Conservation (phyloP, 2,329 filamentous ascomycete genomes). For the Penicillium sp. region DNA sequence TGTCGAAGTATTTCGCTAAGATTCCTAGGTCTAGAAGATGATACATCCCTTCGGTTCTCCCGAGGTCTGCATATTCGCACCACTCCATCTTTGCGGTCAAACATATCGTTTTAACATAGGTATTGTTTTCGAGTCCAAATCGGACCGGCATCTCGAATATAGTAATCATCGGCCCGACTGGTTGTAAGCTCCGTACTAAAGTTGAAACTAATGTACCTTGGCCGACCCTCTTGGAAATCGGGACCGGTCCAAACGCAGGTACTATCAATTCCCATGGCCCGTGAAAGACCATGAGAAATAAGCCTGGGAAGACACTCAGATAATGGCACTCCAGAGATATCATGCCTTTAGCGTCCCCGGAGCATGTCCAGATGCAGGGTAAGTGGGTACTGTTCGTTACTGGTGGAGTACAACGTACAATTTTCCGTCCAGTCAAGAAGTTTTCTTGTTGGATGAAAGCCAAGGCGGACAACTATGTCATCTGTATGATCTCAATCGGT, state of each 20-base stretch:
- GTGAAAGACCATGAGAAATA: not conserved
- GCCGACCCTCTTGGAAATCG: not conserved
- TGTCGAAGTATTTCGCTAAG: not conserved
- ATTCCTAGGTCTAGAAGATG: not conserved
- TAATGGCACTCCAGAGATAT: conserved; percentile 5
- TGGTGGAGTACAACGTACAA: conserved; percentile 5
- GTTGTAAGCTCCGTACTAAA: conserved; percentile 4
- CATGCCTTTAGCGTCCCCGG: conserved; percentile 5
- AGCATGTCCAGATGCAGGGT: conserved; percentile 2
- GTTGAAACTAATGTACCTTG: conserved; percentile 4
- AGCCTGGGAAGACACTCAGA: not conserved
- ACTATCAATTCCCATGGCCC: not conserved
- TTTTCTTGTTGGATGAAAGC: not conserved
- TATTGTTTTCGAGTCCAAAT: not conserved
- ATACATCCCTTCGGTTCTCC: not conserved
- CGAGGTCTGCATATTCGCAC: conserved; percentile 8
- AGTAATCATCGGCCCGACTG: conserved; percentile 9
- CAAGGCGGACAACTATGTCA: not conserved
- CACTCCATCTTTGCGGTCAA: not conserved
- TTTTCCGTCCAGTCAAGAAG: not conserved
- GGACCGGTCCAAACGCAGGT: conserved; percentile 11
- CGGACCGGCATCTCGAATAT: conserved; percentile 2
- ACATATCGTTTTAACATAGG: not conserved
- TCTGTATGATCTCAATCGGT: not conserved
- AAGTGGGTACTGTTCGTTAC: conserved; percentile 15